Base-by-base conservation (phyloP, 768 basidiomycete species). In the Phlebiopsis gigantea region DNA sequence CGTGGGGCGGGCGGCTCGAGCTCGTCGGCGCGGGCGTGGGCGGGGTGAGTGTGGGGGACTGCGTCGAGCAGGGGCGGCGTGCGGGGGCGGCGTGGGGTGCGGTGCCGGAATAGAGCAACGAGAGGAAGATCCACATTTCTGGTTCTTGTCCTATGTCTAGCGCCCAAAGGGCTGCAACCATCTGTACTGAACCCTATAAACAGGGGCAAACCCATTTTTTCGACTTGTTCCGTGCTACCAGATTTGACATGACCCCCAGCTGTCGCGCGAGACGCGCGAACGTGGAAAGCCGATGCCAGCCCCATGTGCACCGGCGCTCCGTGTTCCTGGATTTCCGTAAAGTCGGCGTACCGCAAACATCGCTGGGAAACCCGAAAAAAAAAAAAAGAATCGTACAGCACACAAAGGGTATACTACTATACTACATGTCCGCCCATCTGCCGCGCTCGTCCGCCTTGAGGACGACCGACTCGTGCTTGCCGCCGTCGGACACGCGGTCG, bases 1-100 rank as follows among this genome's bases (percentile, higher is more conserved):
- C 56, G 63, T 73, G 70, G 62, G 63, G 61, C 61, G 78, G 75
- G 55, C 66, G 61, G 47, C 61, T 93, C 66, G 82, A 83, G 53
- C 75, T 93, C 2, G 71, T 89, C 6, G 94, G 94, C n/a, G 88
- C 90, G 10, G 90, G 91, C 1, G 87, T 93, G 29, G 83, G 83
- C 0, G 93, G 93, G 2, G 89, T 93, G 2, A 93, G 93, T 62
- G 80, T 95, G 1, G 85, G 84, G 7, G 93, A 96, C 65, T 95
- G 93, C 68, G 78, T 94, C 10, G 82, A 85, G 63, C 82, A 83
- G 4, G 93, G 88, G 14, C 81, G 85, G 67, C 73, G 69, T 21
- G 86, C 57, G 0, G 69, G 69, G 5, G 22, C 48, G 46, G 65
- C 57, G 2, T 61, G 64, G 55, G 28, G 17, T n/a, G 9, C 15